phyloP scores from a whole-genome alignment of 331 rosid genomes.

The Malus hybrid region DNA sequence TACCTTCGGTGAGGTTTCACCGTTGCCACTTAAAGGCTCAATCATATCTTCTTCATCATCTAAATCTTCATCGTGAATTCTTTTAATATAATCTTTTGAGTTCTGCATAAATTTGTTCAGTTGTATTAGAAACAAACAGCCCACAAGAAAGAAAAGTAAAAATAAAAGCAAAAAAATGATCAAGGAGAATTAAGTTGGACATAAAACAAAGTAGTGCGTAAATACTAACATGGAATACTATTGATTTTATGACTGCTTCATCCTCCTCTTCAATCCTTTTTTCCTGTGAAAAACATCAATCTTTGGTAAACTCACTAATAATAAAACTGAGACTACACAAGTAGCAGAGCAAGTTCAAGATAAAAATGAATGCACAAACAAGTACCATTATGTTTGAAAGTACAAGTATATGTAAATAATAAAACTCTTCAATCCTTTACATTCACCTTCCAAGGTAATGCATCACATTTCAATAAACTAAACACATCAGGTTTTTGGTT shows the following conservation, averaged over 20 bases:
- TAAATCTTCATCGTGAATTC: constrained; percentile 60
- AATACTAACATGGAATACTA: constrained; percentile 53
- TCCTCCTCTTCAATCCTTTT: constrained; percentile 77
- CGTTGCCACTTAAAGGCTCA: constrained; percentile 25
- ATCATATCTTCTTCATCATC: constrained; percentile 33
- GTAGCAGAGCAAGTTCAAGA: neutral
- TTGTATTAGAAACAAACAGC: neutral
- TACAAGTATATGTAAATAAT: neutral
- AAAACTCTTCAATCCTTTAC: neutral
- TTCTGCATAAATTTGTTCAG: constrained; percentile 33
- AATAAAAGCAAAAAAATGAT: neutral
- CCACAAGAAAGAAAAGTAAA: neutral
- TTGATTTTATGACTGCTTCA: constrained; percentile 67
- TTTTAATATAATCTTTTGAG: constrained; percentile 38
- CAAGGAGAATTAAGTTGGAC: neutral
- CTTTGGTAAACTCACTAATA: neutral
- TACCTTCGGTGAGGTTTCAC: constrained; percentile 49
- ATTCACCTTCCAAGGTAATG: neutral
- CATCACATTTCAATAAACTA: neutral
- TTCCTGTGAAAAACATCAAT: constrained; percentile 32
- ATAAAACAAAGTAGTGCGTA: neutral
- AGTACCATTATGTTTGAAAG: neutral
- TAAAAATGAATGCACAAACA: neutral
- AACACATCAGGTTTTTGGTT: neutral
- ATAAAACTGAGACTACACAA: neutral